phyloP scores from a whole-genome alignment of 192 early-diverging fungal genomes.

The Haplosporangium gracile region DNA sequence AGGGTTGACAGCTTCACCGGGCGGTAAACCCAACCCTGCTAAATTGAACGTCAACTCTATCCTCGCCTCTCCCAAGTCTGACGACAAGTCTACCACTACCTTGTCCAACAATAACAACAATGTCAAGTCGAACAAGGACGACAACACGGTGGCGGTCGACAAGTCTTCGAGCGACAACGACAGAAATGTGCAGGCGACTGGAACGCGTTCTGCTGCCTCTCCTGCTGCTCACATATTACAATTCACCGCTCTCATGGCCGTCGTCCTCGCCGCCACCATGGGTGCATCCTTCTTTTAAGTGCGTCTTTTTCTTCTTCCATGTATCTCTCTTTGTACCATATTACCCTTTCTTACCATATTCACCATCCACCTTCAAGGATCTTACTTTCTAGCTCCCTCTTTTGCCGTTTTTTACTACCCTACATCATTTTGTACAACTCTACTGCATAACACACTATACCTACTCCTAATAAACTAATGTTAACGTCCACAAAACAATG shows the following conservation, averaged over 20 bases:
- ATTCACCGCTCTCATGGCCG: neutral
- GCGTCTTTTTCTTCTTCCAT: neutral
- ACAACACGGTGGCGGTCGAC: neutral
- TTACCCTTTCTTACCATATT: neutral
- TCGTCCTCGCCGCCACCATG: neutral
- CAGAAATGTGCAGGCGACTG: neutral
- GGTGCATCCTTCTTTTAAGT: conserved; percentile 15
- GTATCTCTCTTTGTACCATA: neutral
- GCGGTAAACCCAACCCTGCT: conserved; percentile 43
- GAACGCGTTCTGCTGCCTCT: neutral
- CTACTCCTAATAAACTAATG: neutral
- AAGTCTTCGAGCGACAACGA: neutral
- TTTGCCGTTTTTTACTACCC: neutral
- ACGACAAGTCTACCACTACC: neutral
- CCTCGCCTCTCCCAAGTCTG: neutral
- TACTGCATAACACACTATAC: neutral
- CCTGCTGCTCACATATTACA: neutral
- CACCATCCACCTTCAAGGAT: neutral
- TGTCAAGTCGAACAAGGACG: neutral
- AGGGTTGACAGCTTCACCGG: conserved; percentile 16
- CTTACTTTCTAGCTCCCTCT: neutral
- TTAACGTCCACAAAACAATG: neutral
- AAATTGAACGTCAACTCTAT: conserved; percentile 17
- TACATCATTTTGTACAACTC: neutral
- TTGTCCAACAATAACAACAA: neutral